phyloP scores from a whole-genome alignment of 2,329 filamentous ascomycete species.

The Aspergillus spinulosporus region DNA sequence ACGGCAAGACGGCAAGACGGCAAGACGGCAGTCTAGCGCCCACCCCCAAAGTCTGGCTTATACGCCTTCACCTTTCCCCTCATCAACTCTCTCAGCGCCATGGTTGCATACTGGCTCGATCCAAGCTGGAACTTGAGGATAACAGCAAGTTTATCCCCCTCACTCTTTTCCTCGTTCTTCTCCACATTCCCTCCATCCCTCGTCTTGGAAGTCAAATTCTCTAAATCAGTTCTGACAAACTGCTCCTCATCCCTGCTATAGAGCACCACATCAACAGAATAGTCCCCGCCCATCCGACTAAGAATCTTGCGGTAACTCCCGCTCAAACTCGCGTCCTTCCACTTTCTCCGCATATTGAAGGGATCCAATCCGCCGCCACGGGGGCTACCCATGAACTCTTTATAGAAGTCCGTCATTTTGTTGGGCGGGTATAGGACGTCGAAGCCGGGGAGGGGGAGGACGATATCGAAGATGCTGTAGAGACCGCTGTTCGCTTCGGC shows the following conservation, averaged over 20 bases:
- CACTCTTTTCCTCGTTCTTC: slow-evolving; percentile 6
- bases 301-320: slow-evolving; percentile 87
- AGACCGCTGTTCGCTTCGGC: slow-evolving; percentile 75
- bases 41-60: slow-evolving; percentile 62
- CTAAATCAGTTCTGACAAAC: slow-evolving; percentile 83
- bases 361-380: slow-evolving; percentile 79
- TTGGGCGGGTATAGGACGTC: slow-evolving; percentile 86
- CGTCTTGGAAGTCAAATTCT: slow-evolving; percentile 53
- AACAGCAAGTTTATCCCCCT: slow-evolving; percentile 60
- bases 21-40: slow-evolving; percentile 25
- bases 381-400: slow-evolving; percentile 77
- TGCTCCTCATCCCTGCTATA: slow-evolving; percentile 72
- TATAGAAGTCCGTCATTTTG: slow-evolving; percentile 79
- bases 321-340: slow-evolving; percentile 83
- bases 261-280: slow-evolving; percentile 67
- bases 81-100: slow-evolving; percentile 78
- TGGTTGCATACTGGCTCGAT: slow-evolving; percentile 80
- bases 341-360: slow-evolving; percentile 78
- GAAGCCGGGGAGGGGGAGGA: slow-evolving; percentile 88
- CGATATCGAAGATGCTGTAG: slow-evolving; percentile 82
- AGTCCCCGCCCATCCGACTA: slow-evolving; percentile 63
- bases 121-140: slow-evolving; percentile 73
- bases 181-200: slow-evolving; percentile 37
- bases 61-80: slow-evolving; percentile 64
- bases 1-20: not conserved